These are phyloP conservation scores for Paracorniculantispora psalliotae DNA, from an alignment of 2,329 filamentous ascomycete species.

Conservation along the genomic window DNA sequence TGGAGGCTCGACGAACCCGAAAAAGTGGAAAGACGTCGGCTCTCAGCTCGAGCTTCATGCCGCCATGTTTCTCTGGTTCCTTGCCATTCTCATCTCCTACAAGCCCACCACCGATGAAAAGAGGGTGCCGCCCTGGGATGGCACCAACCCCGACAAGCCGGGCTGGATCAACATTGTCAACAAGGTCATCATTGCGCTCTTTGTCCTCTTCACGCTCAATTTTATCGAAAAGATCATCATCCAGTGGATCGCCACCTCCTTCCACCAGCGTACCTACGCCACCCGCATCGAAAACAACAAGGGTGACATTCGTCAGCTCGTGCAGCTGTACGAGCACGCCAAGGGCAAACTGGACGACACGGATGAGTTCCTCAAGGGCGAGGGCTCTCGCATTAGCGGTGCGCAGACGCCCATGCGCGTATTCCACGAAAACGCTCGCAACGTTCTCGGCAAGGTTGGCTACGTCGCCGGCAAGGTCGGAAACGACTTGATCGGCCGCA, in stretches of 20 bases:
- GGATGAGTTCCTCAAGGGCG: slow-evolving; percentile 45
- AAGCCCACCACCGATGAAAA: slow-evolving; percentile 69
- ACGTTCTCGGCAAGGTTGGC: slow-evolving; percentile 73
- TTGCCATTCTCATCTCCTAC: slow-evolving; percentile 82
- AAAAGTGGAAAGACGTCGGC: slow-evolving; percentile 91
- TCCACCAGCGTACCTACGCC: slow-evolving; percentile 85
- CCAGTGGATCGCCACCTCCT: slow-evolving; percentile 89
- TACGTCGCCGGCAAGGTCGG: slow-evolving; percentile 82
- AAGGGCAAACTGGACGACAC: slow-evolving; percentile 63
- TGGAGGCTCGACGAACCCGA: slow-evolving; percentile 75
- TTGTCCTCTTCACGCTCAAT: slow-evolving; percentile 75
- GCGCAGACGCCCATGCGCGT: slow-evolving; percentile 68
- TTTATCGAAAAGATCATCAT: slow-evolving; percentile 90
- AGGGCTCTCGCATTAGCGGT: slow-evolving; percentile 46
- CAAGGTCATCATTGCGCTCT: slow-evolving; percentile 81
- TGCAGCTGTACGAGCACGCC: slow-evolving; percentile 61
- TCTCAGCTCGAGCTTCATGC: slow-evolving; percentile 79
- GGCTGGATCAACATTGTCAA: slow-evolving; percentile 74
- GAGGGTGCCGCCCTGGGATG: slow-evolving; percentile 31
- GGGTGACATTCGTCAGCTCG: slow-evolving; percentile 66
- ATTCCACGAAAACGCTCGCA: slow-evolving; percentile 69
- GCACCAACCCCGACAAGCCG: slow-evolving; percentile 39
- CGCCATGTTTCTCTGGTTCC: slow-evolving; percentile 87
- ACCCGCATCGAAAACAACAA: slow-evolving; percentile 91
- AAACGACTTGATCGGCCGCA: slow-evolving; percentile 83